phyloP scores from a whole-genome alignment of 768 basidiomycete species.

The Psilocybe subaeruginosa region DNA sequence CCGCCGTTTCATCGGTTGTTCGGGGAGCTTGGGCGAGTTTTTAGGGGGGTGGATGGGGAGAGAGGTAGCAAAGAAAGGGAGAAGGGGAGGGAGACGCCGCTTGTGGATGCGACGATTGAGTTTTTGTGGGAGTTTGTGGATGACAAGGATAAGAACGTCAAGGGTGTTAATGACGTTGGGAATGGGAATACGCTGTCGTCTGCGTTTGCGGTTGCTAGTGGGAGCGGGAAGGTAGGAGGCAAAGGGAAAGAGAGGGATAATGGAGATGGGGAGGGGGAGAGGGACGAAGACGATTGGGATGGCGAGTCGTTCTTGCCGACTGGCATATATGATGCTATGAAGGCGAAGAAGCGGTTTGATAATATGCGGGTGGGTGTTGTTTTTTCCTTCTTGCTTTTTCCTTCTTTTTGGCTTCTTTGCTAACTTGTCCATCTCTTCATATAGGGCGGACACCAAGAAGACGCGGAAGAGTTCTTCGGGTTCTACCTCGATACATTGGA shows the following conservation, averaged over 20 bases:
- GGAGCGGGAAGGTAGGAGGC: slow-evolving; percentile 24
- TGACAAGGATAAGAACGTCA: slow-evolving; percentile 46
- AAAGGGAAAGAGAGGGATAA: slow-evolving; percentile 30
- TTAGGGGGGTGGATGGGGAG: background rate
- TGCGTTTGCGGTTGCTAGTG: slow-evolving; percentile 42
- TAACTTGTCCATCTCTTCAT: background rate
- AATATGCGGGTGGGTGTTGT: slow-evolving; percentile 70
- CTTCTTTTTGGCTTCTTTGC: slow-evolving; percentile 2
- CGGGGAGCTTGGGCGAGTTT: slow-evolving; percentile 64
- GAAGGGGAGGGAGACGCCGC: slow-evolving; percentile 33
- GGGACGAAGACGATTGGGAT: slow-evolving; percentile 52
- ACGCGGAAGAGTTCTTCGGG: slow-evolving; percentile 98
- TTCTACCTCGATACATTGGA: slow-evolving; percentile 95
- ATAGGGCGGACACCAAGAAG: slow-evolving; percentile 92
- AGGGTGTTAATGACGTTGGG: slow-evolving; percentile 16
- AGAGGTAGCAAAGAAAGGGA: slow-evolving; percentile 17
- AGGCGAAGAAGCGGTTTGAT: slow-evolving; percentile 92
- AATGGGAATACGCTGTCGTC: slow-evolving; percentile 41
- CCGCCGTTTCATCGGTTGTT: slow-evolving; percentile 80
- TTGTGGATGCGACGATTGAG: slow-evolving; percentile 68
- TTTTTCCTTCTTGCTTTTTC: background rate
- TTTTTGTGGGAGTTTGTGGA: slow-evolving; percentile 80
- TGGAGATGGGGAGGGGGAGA: slow-evolving; percentile 30
- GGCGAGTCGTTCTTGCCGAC: slow-evolving; percentile 81
- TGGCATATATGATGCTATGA: slow-evolving; percentile 90